Percentiles rank a stretch among this genome's conserved stretches.
Evolutionary conservation across 148 eudicot species (phyloP).

Genomic region (Rhododendron mucronatum): DNA sequence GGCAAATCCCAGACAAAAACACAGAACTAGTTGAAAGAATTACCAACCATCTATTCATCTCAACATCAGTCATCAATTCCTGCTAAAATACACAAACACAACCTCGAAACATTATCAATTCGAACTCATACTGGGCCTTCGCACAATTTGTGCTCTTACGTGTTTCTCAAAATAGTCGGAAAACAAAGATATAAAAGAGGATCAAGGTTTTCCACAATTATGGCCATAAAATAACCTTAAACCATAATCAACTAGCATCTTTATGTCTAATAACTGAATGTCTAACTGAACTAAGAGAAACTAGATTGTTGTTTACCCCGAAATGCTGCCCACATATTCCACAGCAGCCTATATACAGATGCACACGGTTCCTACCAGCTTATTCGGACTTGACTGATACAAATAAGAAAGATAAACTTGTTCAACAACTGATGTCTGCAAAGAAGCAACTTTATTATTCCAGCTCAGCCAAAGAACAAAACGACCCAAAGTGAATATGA

Average conservation of each 20-base stretch:
- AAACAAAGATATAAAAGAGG: background rate
- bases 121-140: background rate
- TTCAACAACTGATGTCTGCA: background rate
- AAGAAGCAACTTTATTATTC: conserved; percentile 6
- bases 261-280: background rate
- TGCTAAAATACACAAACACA: background rate
- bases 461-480: conserved; percentile 5
- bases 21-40: background rate
- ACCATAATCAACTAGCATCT: background rate
- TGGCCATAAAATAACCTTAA: background rate
- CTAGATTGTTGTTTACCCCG: conserved; percentile 1
- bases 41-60: background rate
- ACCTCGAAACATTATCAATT: background rate
- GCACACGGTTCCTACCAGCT: conserved; percentile 6
- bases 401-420: background rate
- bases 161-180: background rate
- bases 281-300: conserved; percentile 3
- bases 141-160: background rate
- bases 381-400: conserved; percentile 5
- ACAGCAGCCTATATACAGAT: conserved; percentile 11
- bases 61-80: background rate
- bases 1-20: background rate
- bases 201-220: background rate
- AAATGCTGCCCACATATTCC: conserved; percentile 8
- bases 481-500: background rate